These are phyloP conservation scores for Breynia disticha DNA, from an alignment of 441 rosid species.

Conservation along the genomic window DNA sequence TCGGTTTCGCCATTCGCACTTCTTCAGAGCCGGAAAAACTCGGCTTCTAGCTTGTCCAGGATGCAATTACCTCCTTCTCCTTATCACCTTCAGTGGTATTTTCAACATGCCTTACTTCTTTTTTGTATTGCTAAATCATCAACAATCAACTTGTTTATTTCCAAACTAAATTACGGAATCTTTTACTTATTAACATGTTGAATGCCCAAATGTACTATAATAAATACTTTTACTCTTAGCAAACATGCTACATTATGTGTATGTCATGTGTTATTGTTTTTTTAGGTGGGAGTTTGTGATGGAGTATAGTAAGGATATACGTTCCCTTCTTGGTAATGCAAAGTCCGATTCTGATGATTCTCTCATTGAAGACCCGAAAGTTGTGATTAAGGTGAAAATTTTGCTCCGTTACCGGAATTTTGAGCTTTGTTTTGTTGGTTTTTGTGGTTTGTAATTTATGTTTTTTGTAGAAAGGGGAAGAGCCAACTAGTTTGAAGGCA, in stretches of 20 bases:
- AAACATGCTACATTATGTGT: neutral
- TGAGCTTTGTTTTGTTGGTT: neutral
- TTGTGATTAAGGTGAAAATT: conserved; percentile 44
- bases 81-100: conserved; percentile 65
- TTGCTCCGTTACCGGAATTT: neutral
- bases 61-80: conserved; percentile 47
- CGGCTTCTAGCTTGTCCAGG: conserved; percentile 43
- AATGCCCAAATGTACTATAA: no score
- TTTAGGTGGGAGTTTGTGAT: conserved; percentile 80
- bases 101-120: no score
- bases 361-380: conserved; percentile 51
- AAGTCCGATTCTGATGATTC: conserved; percentile 21
- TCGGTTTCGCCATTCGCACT: conserved; percentile 86
- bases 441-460: neutral
- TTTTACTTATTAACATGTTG: neutral
- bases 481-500: conserved; percentile 64
- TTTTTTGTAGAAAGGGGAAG: conserved; percentile 37
- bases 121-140: no score
- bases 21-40: conserved; percentile 72
- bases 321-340: conserved; percentile 46
- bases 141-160: no score
- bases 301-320: conserved; percentile 83
- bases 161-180: no score
- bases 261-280: neutral
- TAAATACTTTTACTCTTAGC: no score